phyloP scores from a whole-genome alignment of 2,329 filamentous ascomycete species.

The Beauveria sp. region DNA sequence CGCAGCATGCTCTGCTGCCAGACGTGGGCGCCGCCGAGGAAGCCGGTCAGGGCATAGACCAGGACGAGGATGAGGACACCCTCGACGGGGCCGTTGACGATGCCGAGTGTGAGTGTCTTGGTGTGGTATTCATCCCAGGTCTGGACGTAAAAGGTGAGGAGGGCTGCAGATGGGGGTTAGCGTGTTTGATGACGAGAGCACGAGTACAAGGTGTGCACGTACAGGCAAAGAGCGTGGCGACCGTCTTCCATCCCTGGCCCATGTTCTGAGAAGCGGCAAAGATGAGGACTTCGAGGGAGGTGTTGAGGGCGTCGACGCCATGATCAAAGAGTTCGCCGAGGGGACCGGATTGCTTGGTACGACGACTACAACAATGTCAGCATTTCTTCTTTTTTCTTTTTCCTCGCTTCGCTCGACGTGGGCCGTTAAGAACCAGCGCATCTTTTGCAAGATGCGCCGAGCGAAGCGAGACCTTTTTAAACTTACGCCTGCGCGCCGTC shows the following conservation, averaged over 20 bases:
- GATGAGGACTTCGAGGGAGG: conserved; percentile 83
- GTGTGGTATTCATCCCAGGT: conserved; percentile 99
- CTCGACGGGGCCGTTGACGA: conserved; percentile 92
- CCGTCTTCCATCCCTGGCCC: conserved; percentile 84
- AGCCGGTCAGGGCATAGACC: conserved; percentile 78
- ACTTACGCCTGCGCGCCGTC: conserved; percentile 88
- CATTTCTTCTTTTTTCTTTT: not conserved
- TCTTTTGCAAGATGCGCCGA: not conserved
- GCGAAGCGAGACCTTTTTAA: conserved; percentile 1
- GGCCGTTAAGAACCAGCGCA: not conserved
- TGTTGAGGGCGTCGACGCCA: conserved; percentile 94
- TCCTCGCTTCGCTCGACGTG: conserved; percentile 6
- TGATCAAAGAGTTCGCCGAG: conserved; percentile 96
- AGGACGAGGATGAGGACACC: conserved; percentile 77
- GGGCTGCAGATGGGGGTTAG: conserved; percentile 42
- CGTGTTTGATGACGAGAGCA: not conserved
- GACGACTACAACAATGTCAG: conserved; percentile 46
- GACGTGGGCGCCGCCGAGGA: conserved; percentile 81
- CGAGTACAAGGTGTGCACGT: conserved; percentile 24
- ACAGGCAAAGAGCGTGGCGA: conserved; percentile 77
- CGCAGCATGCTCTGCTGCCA: conserved; percentile 80
- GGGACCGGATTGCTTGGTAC: conserved; percentile 87
- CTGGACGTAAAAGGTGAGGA: conserved; percentile 96
- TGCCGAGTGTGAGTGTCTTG: conserved; percentile 83
- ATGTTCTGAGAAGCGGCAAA: conserved; percentile 91